Conservation (phyloP, 1,139 yeast genomes). For the Yamadazyma triangularis region DNA sequence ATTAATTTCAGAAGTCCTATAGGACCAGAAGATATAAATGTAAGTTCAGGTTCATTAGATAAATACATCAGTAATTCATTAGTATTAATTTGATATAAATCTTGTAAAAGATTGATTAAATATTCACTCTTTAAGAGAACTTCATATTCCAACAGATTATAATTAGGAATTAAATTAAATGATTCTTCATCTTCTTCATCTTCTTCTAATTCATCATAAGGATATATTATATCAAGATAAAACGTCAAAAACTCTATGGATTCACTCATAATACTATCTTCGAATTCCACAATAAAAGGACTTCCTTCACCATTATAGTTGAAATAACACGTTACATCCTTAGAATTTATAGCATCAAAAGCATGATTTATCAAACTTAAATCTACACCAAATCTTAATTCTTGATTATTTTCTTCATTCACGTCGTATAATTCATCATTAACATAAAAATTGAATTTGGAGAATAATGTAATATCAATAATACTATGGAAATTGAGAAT, state of each 20-base stretch:
- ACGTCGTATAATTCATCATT: conserved; percentile 8
- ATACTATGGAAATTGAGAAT: conserved; percentile 31
- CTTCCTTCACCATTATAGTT: conserved; percentile 52
- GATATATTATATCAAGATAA: conserved; percentile 38
- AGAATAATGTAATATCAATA: conserved; percentile 36
- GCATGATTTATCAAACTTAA: conserved; percentile 29
- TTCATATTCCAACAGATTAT: conserved; percentile 52
- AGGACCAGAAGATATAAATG: conserved; percentile 61
- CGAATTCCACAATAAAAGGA: conserved; percentile 68
- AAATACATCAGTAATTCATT: conserved; percentile 51
- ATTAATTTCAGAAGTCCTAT: conserved; percentile 67
- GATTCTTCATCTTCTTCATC: conserved; percentile 17
- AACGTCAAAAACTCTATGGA: conserved; percentile 65
- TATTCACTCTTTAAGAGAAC: conserved; percentile 65
- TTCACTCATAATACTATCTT: conserved; percentile 66
- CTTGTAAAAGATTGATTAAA: conserved; percentile 59
- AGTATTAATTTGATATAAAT: conserved; percentile 62
- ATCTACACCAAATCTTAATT: conserved; percentile 36
- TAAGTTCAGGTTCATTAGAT: conserved; percentile 31
- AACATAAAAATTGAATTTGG: conserved; percentile 19
- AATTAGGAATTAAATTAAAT: conserved; percentile 35
- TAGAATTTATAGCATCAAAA: conserved; percentile 9
- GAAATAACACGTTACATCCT: conserved; percentile 29
- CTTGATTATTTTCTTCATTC: conserved; percentile 10
- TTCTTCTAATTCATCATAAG: conserved; percentile 20